These are phyloP conservation scores for Tilletia horrida DNA, from an alignment of 1,284 basidiomycete genomes.

Conservation along the genomic window DNA sequence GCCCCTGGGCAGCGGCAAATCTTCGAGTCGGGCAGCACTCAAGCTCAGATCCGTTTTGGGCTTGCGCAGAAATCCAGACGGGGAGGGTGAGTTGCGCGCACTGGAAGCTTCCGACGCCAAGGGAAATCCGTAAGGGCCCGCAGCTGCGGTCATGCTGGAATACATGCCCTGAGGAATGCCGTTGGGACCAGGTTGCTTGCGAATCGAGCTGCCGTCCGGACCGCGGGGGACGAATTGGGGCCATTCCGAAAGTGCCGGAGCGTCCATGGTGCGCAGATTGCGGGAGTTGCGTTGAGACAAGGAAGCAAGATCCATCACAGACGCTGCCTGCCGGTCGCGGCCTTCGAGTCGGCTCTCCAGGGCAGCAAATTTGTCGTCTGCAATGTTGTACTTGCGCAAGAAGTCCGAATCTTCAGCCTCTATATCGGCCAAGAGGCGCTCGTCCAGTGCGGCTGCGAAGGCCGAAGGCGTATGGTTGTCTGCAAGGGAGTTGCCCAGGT, in stretches of 20 bases:
- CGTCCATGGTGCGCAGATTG: conserved; percentile 61
- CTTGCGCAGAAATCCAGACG: conserved; percentile 49
- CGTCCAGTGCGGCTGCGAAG: conserved; percentile 47
- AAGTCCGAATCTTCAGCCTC: conserved; percentile 45
- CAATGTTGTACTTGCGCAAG: conserved; percentile 53
- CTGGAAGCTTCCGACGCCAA: conserved; percentile 24
- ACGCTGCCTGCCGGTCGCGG: conserved; percentile 62
- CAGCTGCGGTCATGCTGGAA: conserved; percentile 17
- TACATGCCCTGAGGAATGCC: conserved; percentile 21
- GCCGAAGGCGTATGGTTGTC: background rate
- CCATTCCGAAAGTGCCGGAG: conserved; percentile 83
- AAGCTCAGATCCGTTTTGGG: conserved; percentile 28
- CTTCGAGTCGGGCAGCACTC: conserved; percentile 28
- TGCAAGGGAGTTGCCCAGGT: conserved; percentile 9
- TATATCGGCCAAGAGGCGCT: conserved; percentile 51
- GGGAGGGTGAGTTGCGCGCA: conserved; percentile 56
- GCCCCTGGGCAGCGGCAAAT: background rate
- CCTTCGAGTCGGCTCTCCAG: conserved; percentile 51
- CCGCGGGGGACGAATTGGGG: conserved; percentile 71
- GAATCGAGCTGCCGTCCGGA: conserved; percentile 40
- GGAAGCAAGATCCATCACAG: conserved; percentile 85
- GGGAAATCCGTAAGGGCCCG: conserved; percentile 18
- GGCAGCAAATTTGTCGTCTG: conserved; percentile 64
- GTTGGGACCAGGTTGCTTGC: conserved; percentile 7
- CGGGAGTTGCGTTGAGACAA: conserved; percentile 76